Conservation (phyloP, 345 rosid species). For the Odontarrhena argentea region DNA sequence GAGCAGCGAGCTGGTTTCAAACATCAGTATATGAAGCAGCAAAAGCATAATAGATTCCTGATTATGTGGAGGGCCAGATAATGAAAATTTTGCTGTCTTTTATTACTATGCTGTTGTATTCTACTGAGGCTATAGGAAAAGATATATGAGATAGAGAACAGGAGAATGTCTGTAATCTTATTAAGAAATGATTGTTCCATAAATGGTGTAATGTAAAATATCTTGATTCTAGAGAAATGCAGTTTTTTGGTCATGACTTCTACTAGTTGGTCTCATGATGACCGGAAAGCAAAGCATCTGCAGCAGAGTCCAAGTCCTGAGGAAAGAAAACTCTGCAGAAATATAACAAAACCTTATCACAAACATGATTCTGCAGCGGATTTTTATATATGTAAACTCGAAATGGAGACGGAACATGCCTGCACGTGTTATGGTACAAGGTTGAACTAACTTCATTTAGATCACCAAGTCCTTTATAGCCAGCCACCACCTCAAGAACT, state of each 20-base stretch:
- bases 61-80: conserved; percentile 1
- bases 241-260: conserved; percentile 3
- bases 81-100: conserved; percentile 22
- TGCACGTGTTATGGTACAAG: conserved; percentile 87
- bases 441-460: conserved; percentile 62
- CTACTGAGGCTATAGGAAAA: conserved; percentile 28
- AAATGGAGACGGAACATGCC: conserved; percentile 47
- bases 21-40: conserved; percentile 47
- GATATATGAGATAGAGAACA: conserved; percentile 32
- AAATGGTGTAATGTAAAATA: conserved; percentile 22
- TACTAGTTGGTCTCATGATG: conserved; percentile 34
- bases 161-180: conserved; percentile 4
- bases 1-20: conserved; percentile 55
- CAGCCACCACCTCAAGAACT: conserved; percentile 94
- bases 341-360: not conserved
- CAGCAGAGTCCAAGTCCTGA: conserved; percentile 76
- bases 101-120: not conserved
- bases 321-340: conserved; percentile 91
- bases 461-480: conserved; percentile 74
- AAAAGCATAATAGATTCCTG: conserved; percentile 7
- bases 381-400: not conserved
- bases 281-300: conserved; percentile 71
- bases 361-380: not conserved
- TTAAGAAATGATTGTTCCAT: conserved; percentile 23
- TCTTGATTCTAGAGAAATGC: conserved; percentile 19